Evolutionary conservation across 768 basidiomycete genomes (phyloP), one percentile per base, ranked within the genome.

Genomic region (Rhodocollybia butyracea): DNA sequence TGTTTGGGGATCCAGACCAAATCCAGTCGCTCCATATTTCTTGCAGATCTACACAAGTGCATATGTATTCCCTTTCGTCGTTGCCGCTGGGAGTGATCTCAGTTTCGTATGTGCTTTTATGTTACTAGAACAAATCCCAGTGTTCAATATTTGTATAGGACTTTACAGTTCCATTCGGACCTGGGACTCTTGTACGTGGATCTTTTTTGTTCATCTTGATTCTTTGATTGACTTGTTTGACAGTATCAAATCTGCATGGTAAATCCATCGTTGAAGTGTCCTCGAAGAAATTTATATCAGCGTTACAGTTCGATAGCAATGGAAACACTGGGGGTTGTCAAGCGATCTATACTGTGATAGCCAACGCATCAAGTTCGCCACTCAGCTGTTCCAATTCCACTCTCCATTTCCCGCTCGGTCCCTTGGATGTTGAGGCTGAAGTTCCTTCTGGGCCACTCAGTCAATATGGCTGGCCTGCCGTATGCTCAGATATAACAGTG

Each of bases 191-290:
- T 82, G 54, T 45, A 29, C 43, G 30, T 45, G 43, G 43, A 27
- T 27, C 11, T 2, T 2, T 27, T 24, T 45, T 29, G n/a, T 27
- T 5, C 43, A 29, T 45, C 2, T 15, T 40, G 15, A 40, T 45
- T 15, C 2, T 27, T 29, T 29, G 15, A 29, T 45, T 15, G n/a
- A 17, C 17, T 21, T 38, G 39, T 45, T 19, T 8, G 46, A 27
- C 63, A 83, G 79, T 86, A 83, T 64, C 83, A 85, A 72, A 81
- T 83, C 61, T 86, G 84, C 72, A 85, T 86, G 84, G 83, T 84
- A 39, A n/a, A n/a, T n/a, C n/a, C n/a, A n/a, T n/a, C n/a, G n/a
- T n/a, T n/a, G n/a, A n/a, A n/a, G n/a, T n/a, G n/a, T n/a, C n/a
- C n/a, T n/a, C n/a, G n/a, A n/a, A n/a, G n/a, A n/a, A n/a, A n/a